Evolutionary conservation across 768 basidiomycete species (phyloP).

Genomic region (Amanita exitialis): DNA sequence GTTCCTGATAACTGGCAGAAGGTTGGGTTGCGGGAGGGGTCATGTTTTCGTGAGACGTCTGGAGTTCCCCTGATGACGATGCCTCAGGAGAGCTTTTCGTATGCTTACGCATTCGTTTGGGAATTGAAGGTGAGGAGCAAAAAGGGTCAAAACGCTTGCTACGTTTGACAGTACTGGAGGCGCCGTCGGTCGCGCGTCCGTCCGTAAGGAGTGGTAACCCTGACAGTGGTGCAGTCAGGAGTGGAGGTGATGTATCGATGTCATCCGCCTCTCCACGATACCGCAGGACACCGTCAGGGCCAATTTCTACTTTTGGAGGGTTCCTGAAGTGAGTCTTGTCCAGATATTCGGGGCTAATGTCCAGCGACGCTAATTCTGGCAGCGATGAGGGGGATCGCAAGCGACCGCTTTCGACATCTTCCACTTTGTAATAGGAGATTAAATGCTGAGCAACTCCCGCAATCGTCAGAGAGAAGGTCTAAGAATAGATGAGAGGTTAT

Average conservation of each 20-base stretch:
- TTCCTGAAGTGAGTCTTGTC: conserved; percentile 88
- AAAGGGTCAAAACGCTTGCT: conserved; percentile 30
- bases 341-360: conserved; percentile 82
- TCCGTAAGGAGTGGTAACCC: conserved; percentile 41
- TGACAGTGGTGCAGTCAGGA: conserved; percentile 30
- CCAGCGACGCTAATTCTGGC: conserved; percentile 77
- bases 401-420: conserved; percentile 84
- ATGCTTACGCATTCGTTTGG: conserved; percentile 30
- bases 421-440: conserved; percentile 89
- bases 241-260: conserved; percentile 32
- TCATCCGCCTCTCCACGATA: conserved; percentile 85
- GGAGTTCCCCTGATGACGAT: conserved; percentile 5
- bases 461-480: conserved; percentile 91
- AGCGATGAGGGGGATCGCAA: conserved; percentile 82
- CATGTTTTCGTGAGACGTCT: conserved; percentile 2
- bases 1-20: conserved; percentile 15
- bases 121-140: conserved; percentile 18
- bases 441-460: conserved; percentile 83
- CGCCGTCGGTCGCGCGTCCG: conserved; percentile 27
- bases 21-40: conserved; percentile 11
- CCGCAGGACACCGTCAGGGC: conserved; percentile 69
- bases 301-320: conserved; percentile 82
- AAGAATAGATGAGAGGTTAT: conserved; percentile 5
- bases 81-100: conserved; percentile 12
- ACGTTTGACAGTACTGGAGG: conserved; percentile 22